Evolutionary conservation across 2,329 filamentous ascomycete species (phyloP), one percentile per base, ranked within the genome.

Genomic region (Phyllosticta citriasiana): DNA sequence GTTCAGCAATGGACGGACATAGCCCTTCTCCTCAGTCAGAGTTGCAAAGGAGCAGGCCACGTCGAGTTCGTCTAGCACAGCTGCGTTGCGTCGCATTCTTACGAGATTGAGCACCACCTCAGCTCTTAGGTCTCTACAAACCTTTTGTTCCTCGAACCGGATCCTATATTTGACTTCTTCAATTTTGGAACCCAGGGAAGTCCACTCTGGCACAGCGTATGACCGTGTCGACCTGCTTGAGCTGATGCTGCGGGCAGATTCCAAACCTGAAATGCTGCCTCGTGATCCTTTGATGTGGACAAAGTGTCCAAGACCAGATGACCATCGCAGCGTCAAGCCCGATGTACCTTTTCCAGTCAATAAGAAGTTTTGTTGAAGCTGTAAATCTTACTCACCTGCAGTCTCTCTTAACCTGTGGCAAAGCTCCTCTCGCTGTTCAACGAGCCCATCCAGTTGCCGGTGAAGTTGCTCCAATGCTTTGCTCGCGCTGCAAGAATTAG

Each of bases 21-120:
- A 85, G 55, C 81, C 78, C 64, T 89, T 86, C 70, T 96, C 89
- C 25, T 80, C 73, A 1, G 94, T 92, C 2, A 97, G 80, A 4
- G 80, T 81, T 2, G 94, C 91, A 69, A 96, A 96, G 0, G 91
- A 91, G 60, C 89, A 90, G 2, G 88, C 84, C 47, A 99, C 88
- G 74, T 99, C 94, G 8, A 99, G 83, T 73, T 97, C 92, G 71
- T 97, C 93, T 22, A 99, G 83, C 0, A 96, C 88, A n/a, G 85
- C 82, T 10, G 93, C 92, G 73, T 97, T 97, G 62, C 88, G 88
- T 5, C 94, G 87, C 14, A 99, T 83, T 68, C 88, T 90, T 64
- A 97, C 85, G 2, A 99, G 82, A 67, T 92, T 93, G 55, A 83
- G 76, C 3, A 97, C 85, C 0, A 97, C 91, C 57, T 84, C 80